phyloP scores from a whole-genome alignment of 169 alveolate species.

The Eimeria acervulina region DNA sequence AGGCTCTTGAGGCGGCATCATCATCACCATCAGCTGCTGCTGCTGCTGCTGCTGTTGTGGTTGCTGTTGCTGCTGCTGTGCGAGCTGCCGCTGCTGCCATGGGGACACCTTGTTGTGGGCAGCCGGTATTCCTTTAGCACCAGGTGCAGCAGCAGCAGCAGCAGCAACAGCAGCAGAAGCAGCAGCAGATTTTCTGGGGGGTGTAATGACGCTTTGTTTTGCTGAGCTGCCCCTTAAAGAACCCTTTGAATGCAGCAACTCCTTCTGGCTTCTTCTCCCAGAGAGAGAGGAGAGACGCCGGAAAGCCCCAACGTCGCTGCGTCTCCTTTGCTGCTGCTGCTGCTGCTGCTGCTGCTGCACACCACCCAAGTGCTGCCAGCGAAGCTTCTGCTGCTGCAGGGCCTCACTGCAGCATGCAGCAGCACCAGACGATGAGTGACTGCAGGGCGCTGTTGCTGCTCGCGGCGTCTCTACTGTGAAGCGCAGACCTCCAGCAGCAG shows the following conservation, averaged over 20 bases:
- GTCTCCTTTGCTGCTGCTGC: constrained; percentile 24
- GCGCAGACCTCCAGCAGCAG: constrained; percentile 38
- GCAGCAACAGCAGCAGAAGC: constrained; percentile 39
- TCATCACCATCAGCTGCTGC: not conserved
- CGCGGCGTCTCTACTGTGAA: constrained; percentile 57
- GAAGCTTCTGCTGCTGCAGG: constrained; percentile 46
- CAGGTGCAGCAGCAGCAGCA: constrained; percentile 43
- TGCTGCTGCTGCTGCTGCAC: constrained; percentile 25
- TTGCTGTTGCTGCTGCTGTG: constrained; percentile 3
- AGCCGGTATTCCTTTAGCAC: not conserved
- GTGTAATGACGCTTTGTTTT: not conserved
- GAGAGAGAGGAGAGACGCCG: not conserved
- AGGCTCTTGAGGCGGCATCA: constrained; percentile 1
- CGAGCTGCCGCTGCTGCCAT: constrained; percentile 52
- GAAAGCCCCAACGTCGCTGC: constrained; percentile 57
- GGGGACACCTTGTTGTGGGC: constrained; percentile 15
- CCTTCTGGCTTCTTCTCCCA: constrained; percentile 1
- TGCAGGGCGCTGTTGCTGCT: constrained; percentile 46
- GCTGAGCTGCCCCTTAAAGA: not conserved
- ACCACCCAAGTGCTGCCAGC: not conserved
- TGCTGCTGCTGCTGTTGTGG: constrained; percentile 39
- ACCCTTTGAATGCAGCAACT: not conserved
- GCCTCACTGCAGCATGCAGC: constrained; percentile 1
- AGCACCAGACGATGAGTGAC: constrained; percentile 15
- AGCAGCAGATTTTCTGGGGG: constrained; percentile 8